Evolutionary conservation across 1,139 yeast species (phyloP).

Genomic region (Taphrina communis): DNA sequence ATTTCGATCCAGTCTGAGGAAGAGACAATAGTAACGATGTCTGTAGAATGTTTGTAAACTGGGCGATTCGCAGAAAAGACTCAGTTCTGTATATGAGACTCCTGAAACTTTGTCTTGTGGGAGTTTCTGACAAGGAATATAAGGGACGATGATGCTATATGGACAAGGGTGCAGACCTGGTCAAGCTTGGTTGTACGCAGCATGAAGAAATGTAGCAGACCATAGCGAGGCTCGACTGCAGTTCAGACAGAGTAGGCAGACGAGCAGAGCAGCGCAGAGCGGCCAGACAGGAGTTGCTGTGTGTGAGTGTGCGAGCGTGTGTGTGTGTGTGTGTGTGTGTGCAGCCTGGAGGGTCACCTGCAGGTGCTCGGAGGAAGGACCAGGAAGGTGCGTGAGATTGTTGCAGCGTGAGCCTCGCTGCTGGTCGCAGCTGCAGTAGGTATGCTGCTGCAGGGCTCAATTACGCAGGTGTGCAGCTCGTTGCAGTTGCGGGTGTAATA

Average conservation of each 20-base stretch:
- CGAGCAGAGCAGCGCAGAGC: not conserved
- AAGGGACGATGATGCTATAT: not conserved
- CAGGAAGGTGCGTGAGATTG: slow-evolving; percentile 8
- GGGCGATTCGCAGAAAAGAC: not conserved
- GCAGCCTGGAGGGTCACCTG: not conserved
- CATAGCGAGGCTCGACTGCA: not conserved
- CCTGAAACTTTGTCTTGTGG: not conserved
- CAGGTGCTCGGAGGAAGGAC: not conserved
- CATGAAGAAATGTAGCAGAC: not conserved
- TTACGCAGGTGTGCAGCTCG: slow-evolving; percentile 8
- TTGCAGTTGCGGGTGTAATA: not conserved
- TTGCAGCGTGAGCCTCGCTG: too few species aligned
- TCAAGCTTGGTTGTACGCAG: not conserved
- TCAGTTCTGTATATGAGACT: not conserved
- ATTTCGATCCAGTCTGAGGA: not conserved
- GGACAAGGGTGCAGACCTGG: slow-evolving; percentile 4
- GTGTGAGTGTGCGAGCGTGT: too few species aligned
- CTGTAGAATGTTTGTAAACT: too few species aligned
- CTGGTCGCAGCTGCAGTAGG: not conserved
- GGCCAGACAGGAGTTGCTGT: not conserved
- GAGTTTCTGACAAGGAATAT: too few species aligned
- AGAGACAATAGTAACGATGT: not conserved
- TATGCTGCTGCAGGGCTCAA: not conserved
- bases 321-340: not conserved
- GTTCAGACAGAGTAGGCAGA: not conserved